Evolutionary conservation across 2,329 filamentous ascomycete species (phyloP), one percentile per base, ranked within the genome.

Genomic region (Cadophora sp.): DNA sequence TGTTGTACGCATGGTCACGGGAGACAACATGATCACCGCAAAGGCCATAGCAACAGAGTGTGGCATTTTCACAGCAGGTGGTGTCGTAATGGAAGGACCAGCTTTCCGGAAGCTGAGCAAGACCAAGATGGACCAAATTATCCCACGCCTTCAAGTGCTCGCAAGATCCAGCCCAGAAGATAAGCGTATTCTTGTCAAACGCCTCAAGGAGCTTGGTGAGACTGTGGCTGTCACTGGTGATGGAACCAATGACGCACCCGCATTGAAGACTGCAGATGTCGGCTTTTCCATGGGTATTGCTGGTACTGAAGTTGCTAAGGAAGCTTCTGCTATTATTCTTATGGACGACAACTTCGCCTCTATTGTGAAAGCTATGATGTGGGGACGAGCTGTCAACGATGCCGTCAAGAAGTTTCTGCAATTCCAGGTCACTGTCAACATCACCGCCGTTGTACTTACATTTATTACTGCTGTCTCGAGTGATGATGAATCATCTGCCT

Each of bases 391-490:
- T 20, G 84, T 84, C 67, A 85, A 85, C 69, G 83, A 85, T 70
- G 82, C 83, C 1, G 83, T 85, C 41, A 81, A 83, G 75, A 85
- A 85, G 71, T 85, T 85, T 72, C 75, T 85, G 59, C 80, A 86
- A 71, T 85, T 85, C 66, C 87, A 90, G 79, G 83, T 90, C 72
- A 89, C 87, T 0, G 91, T 94, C 78, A 94, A 94, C 80, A 92
- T 94, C 73, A 94, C 91, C 3, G 91, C 91, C 59, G 91, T 94
- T 60, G 73, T 89, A n/a, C 81, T 94, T 51, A 92, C 91, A 0
- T 94, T 94, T 72, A 87, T 94, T 65, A 91, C 91, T 2, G 88
- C 91, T 18, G 89, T 94, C n/a, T 84, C 87, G 45, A 91, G 83
- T 76, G 74, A 74, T 7, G 75, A 85, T 1, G 88, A 92, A 74